These are phyloP conservation scores for Pulveroboletus sp. DNA, from an alignment of 768 basidiomycete species.

Conservation along the genomic window DNA sequence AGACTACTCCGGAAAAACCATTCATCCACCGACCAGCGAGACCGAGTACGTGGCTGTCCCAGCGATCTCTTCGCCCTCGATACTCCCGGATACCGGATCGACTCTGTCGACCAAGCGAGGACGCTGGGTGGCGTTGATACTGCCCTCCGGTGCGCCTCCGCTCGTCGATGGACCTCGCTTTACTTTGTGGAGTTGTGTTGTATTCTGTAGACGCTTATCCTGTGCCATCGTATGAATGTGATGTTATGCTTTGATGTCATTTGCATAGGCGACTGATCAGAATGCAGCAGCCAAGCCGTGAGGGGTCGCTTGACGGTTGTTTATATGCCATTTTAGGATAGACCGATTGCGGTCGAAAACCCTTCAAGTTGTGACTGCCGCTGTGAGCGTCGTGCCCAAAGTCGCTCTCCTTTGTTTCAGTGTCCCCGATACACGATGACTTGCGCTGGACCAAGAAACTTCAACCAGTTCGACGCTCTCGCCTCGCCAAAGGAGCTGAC, in stretches of 20 bases:
- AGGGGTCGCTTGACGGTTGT: conserved; percentile 17
- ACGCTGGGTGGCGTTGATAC: conserved; percentile 20
- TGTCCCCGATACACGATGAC: conserved; percentile 3
- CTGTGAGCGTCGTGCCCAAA: neutral
- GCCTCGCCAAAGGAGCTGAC: neutral
- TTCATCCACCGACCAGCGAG: conserved; percentile 1
- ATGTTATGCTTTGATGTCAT: neutral
- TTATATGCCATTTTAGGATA: conserved; percentile 10
- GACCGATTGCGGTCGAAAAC: neutral
- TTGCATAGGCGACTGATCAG: neutral
- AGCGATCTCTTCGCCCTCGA: conserved; percentile 22
- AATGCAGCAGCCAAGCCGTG: no score
- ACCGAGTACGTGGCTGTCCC: neutral
- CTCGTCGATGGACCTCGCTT: neutral
- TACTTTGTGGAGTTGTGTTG: neutral
- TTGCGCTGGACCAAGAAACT: neutral
- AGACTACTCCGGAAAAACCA: neutral
- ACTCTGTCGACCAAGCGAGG: conserved; percentile 30
- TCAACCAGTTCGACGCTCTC: conserved; percentile 8
- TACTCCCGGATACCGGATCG: conserved; percentile 47
- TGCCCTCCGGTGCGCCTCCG: neutral
- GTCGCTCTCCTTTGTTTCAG: conserved; percentile 1
- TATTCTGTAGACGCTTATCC: neutral
- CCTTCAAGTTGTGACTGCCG: neutral
- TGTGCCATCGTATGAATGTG: neutral